phyloP scores from a whole-genome alignment of 2,329 filamentous ascomycete genomes.

The Stachybotrys chartarum region DNA sequence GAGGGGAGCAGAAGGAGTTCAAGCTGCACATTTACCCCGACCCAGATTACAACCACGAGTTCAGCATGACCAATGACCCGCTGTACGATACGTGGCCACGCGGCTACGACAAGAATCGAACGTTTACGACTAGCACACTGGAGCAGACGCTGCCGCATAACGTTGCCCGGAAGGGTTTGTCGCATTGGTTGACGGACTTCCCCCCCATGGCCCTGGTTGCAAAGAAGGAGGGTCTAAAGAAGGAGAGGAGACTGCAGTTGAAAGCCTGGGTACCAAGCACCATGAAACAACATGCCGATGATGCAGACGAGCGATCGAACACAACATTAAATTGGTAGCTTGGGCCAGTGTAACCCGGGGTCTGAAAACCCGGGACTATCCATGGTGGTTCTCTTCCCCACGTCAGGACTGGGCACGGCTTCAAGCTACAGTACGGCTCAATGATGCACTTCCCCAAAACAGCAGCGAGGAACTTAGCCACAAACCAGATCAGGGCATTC shows the following conservation, averaged over 20 bases:
- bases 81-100: constrained; percentile 36
- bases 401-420: too few species aligned
- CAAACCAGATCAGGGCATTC: too few species aligned
- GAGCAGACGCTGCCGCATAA: constrained; percentile 29
- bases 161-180: constrained; percentile 29
- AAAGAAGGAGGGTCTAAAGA: constrained; percentile 1
- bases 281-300: constrained; percentile 1
- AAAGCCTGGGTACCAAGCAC: constrained; percentile 15
- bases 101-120: constrained; percentile 19
- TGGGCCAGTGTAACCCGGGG: too few species aligned
- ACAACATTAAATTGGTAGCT: too few species aligned
- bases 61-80: constrained; percentile 24
- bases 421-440: too few species aligned
- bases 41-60: constrained; percentile 31
- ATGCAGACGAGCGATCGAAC: neutral
- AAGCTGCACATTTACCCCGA: constrained; percentile 32
- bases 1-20: constrained; percentile 26
- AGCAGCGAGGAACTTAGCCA: too few species aligned
- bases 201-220: too few species aligned
- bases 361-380: too few species aligned
- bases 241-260: constrained; percentile 10
- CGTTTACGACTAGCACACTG: constrained; percentile 29
- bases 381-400: too few species aligned
- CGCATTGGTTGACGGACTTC: constrained; percentile 30
- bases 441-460: too few species aligned